phyloP scores from a whole-genome alignment of 23 red algal species.

The Agarophyton chilense region DNA sequence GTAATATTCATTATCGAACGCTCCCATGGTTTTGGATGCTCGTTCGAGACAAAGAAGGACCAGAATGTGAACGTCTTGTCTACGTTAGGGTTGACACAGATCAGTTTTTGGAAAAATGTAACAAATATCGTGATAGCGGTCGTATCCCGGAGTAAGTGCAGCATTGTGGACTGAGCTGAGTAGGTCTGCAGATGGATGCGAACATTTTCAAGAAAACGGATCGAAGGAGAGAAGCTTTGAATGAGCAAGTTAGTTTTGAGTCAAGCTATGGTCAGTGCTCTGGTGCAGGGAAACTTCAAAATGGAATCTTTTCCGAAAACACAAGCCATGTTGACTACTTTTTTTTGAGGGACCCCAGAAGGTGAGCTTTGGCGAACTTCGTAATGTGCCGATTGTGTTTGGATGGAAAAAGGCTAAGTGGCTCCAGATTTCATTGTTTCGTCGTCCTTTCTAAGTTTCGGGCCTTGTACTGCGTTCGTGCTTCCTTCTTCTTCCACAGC shows the following conservation, averaged over 20 bases:
- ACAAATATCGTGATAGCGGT: slow-evolving; percentile 2
- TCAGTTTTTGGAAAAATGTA: slow-evolving; percentile 25
- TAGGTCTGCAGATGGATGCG: background rate
- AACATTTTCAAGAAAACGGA: background rate
- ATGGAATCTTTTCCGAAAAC: background rate
- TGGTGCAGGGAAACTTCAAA: background rate
- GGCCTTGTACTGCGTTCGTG: background rate
- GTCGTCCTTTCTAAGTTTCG: background rate
- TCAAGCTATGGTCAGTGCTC: background rate
- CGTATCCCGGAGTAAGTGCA: slow-evolving; percentile 1
- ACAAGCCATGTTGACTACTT: background rate
- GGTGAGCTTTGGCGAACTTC: background rate
- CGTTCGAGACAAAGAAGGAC: slow-evolving; percentile 22
- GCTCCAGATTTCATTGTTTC: background rate
- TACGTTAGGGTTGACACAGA: background rate
- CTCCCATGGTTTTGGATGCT: slow-evolving; percentile 44
- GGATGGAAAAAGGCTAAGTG: background rate
- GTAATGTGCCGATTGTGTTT: background rate
- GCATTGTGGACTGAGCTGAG: background rate
- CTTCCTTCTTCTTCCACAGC: background rate
- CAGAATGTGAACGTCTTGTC: slow-evolving; percentile 34
- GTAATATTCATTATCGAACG: background rate
- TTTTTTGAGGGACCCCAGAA: background rate
- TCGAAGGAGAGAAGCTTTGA: background rate
- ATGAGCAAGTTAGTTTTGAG: background rate